Evolutionary conservation across 768 basidiomycete species (phyloP), one percentile per base, ranked within the genome.

Genomic region (Cystofilobasidium capitatum): DNA sequence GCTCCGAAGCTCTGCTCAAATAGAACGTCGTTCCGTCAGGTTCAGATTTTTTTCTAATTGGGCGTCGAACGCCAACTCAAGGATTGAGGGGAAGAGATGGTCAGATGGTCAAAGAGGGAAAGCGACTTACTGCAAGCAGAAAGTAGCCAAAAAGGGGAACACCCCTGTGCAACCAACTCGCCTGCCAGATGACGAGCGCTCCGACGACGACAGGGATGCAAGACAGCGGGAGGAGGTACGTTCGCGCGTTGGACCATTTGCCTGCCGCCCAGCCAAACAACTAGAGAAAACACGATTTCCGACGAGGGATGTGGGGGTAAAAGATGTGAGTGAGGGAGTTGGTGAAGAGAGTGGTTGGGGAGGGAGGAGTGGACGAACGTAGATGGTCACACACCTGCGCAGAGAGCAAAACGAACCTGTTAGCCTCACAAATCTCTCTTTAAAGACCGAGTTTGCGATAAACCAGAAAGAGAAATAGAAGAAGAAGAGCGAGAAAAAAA

Each of bases 201-300:
- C 79, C 77, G 44, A 76, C 70, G 39, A 78, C 70, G 26, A 78
- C 74, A 17, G 79, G 79, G 22, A 78, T 61, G 67, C 77, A 77
- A 13, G 74, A 74, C 8, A 73, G 44, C 2, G 76, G 74, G 24
- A 78, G 72, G 49, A 78, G 73, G 62, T 64, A 70, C 5, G 77
- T 78, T 33, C 76, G 70, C 22, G 59, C 69, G 65, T 78, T 72
- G 40, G 70, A 70, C 60, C 70, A 76, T 22, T 61, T 67, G 10
- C 72, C 71, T 17, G 77, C 74, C 58, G 77, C 69, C 51, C 65
- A 77, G 2, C 73, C 70, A 59, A 75, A 76, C 36, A 77, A 47
- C 60, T 75, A 76, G n/a, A n/a, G n/a, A n/a, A 66, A 78, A 74
- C 24, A 74, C 73, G 42, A 72, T n/a, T n/a, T n/a, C n/a, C n/a